A percentile compares a stretch with the other conserved stretches of the same genome.
These are phyloP conservation scores for Lipomyces starkeyi DNA, from an alignment of 805 yeast species.

Conservation along the genomic window DNA sequence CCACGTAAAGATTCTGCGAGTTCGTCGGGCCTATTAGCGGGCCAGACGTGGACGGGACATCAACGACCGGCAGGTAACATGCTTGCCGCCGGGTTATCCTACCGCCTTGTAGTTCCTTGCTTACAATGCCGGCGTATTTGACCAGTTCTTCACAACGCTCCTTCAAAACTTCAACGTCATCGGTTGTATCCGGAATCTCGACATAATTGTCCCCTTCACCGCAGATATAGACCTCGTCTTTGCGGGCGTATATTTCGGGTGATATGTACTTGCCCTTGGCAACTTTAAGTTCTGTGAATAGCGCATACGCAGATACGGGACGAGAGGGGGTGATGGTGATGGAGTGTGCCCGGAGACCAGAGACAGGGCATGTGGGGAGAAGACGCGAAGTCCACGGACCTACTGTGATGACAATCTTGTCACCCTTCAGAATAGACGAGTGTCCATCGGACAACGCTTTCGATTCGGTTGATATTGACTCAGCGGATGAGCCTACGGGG, in stretches of 20 bases:
- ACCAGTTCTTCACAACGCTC: constrained; percentile 89
- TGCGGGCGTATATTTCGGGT: constrained; percentile 94
- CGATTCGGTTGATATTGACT: constrained; percentile 10
- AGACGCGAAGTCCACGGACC: constrained; percentile 98
- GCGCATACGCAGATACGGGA: constrained; percentile 89
- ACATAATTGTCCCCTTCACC: constrained; percentile 95
- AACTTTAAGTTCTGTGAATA: constrained; percentile 88
- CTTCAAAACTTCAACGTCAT: constrained; percentile 85
- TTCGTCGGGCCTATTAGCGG: constrained; percentile 95
- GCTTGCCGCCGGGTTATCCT: constrained; percentile 85
- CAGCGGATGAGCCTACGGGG: constrained; percentile 56
- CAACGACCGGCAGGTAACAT: constrained; percentile 92
- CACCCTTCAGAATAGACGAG: constrained; percentile 55
- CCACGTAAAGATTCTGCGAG: constrained; percentile 75
- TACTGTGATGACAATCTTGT: constrained; percentile 80
- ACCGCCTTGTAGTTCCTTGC: constrained; percentile 73
- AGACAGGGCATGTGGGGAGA: constrained; percentile 90
- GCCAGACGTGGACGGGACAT: constrained; percentile 89
- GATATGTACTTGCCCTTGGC: constrained; percentile 72
- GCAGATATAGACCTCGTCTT: constrained; percentile 94
- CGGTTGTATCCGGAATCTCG: constrained; percentile 91
- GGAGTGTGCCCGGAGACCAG: constrained; percentile 93
- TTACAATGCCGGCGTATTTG: constrained; percentile 75
- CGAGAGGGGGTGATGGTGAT: constrained; percentile 84
- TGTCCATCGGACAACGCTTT: not conserved